Conservation (phyloP, 2,329 filamentous ascomycete species). For the Colletotrichum costaricense region DNA sequence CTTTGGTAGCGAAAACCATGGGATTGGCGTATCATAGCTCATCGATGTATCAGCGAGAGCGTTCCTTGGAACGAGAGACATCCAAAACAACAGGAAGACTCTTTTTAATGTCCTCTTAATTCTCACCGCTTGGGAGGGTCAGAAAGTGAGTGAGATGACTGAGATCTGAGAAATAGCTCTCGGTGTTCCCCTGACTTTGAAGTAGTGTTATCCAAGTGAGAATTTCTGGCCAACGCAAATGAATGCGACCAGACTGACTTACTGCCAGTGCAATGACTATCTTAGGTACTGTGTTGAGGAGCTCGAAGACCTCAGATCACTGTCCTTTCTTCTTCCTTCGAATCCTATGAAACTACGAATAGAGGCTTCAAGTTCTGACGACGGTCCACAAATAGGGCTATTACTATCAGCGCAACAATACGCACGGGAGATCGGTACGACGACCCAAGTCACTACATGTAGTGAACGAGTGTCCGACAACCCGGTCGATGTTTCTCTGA, state of each 20-base stretch:
- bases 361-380: not conserved
- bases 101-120: not conserved
- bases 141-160: not conserved
- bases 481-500: not conserved
- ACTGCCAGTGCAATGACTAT: too few species aligned
- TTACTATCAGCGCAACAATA: not conserved
- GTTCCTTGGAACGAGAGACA: not conserved
- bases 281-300: too few species aligned
- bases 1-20: not conserved
- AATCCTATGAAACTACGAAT: not conserved
- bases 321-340: not conserved
- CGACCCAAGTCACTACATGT: not conserved
- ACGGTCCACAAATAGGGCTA: not conserved
- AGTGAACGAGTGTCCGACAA: not conserved
- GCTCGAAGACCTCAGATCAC: too few species aligned
- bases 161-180: too few species aligned
- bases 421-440: not conserved
- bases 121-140: not conserved
- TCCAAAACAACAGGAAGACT: not conserved
- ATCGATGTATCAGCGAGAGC: not conserved
- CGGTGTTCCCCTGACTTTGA: too few species aligned
- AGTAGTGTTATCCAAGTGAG: too few species aligned
- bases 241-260: too few species aligned
- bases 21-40: not conserved
- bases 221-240: too few species aligned